Conservation (phyloP, 176 grass and related monocot species). For the Triticum aestivum region IWGSC_CS_RefSeq_v2.1 NC_057799.1:24807352-24807851, state of each 20-base stretch:
- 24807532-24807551: too few species aligned
- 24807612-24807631: slow-evolving; percentile 62
- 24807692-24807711: not conserved
- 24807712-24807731: slow-evolving; percentile 38
- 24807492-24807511: too few species aligned
- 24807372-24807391: too few species aligned
- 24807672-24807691: slow-evolving; percentile 82
- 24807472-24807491: too few species aligned
- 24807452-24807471: too few species aligned
- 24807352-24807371: too few species aligned
- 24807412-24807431: too few species aligned
- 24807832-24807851: slow-evolving; percentile 55
- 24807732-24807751: slow-evolving; percentile 26
- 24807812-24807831: slow-evolving; percentile 67
- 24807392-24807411: too few species aligned
- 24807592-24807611: slow-evolving; percentile 75
- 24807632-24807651: slow-evolving; percentile 71
- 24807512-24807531: too few species aligned
- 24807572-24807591: slow-evolving; percentile 49
- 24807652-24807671: slow-evolving; percentile 80
- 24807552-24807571: too few species aligned
- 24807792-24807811: slow-evolving; percentile 55
- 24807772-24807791: slow-evolving; percentile 45
- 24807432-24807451: too few species aligned
- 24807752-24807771: slow-evolving; percentile 38